A percentile compares a stretch with the other conserved stretches of the same genome.
phyloP scores from a whole-genome alignment of 768 basidiomycete species.

The Xerocomellus dryophilus region DNA sequence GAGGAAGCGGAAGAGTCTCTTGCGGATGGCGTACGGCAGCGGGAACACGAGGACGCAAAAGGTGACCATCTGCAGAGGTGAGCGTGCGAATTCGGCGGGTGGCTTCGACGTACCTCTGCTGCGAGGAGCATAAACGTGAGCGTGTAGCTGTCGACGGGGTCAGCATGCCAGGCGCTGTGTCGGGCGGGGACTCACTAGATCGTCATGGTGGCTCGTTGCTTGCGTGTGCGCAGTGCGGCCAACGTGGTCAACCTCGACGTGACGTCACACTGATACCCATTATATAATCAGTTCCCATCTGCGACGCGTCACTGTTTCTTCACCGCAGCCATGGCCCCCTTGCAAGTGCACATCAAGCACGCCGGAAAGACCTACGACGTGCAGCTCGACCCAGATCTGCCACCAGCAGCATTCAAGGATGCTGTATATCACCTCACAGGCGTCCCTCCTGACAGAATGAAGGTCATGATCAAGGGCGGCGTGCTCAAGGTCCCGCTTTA shows the following conservation, averaged over 20 bases:
- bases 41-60: conserved; percentile 84
- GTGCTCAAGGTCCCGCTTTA: conserved; percentile 67
- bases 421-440: conserved; percentile 78
- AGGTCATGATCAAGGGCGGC: conserved; percentile 94
- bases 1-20: conserved; percentile 68
- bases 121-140: conserved; percentile 80
- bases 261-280: conserved; percentile 25
- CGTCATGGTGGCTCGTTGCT: conserved; percentile 37
- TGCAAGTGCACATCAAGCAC: conserved; percentile 86
- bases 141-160: conserved; percentile 52
- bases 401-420: conserved; percentile 77
- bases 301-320: conserved; percentile 23
- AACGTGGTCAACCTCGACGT: conserved; percentile 21
- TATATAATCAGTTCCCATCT: conserved; percentile 33
- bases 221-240: conserved; percentile 3
- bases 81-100: background rate
- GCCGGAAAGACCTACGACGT: conserved; percentile 76
- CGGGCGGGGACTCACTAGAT: conserved; percentile 38
- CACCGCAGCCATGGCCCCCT: conserved; percentile 53
- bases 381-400: conserved; percentile 66
- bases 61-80: conserved; percentile 58
- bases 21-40: conserved; percentile 72
- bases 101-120: conserved; percentile 51
- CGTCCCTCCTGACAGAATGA: conserved; percentile 89
- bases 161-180: background rate